phyloP scores from a whole-genome alignment of 108 stramenopile species.

The Aurantiochytrium sp. region DNA sequence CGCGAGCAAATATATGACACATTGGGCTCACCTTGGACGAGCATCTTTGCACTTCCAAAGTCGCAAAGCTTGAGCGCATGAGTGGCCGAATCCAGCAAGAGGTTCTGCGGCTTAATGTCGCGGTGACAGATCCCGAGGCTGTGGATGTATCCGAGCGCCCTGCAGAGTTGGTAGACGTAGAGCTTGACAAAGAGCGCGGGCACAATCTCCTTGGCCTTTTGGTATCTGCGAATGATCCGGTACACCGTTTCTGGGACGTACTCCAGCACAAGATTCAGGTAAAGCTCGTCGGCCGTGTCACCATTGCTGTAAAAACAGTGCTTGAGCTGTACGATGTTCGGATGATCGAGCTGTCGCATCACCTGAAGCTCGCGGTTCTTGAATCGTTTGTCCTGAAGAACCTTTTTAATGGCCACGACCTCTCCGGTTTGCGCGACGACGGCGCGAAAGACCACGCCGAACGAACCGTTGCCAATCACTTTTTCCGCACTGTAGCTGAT shows the following conservation, averaged over 20 bases:
- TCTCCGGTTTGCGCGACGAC: constrained; percentile 89
- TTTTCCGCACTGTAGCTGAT: constrained; percentile 90
- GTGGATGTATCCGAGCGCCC: constrained; percentile 93
- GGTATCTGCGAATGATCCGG: constrained; percentile 76
- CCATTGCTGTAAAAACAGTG: constrained; percentile 94
- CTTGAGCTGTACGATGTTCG: constrained; percentile 86
- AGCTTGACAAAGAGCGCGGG: constrained; percentile 79
- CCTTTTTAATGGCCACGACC: constrained; percentile 87
- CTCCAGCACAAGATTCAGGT: constrained; percentile 96
- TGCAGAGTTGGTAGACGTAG: constrained; percentile 90
- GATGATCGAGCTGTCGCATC: constrained; percentile 90
- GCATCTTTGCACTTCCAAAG: constrained; percentile 91
- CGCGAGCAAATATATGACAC: constrained; percentile 92
- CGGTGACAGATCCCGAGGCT: constrained; percentile 89
- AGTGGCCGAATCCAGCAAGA: constrained; percentile 82
- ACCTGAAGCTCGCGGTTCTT: constrained; percentile 98
- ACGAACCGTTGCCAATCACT: constrained; percentile 95
- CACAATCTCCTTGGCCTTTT: constrained; percentile 77
- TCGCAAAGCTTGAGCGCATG: constrained; percentile 94
- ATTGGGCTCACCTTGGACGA: constrained; percentile 90
- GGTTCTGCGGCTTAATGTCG: constrained; percentile 98
- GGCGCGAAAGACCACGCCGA: constrained; percentile 95
- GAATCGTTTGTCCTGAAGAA: constrained; percentile 94
- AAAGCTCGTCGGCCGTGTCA: constrained; percentile 69
- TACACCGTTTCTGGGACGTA: constrained; percentile 97